These are phyloP conservation scores for Dothiorella sarmentorum DNA, from an alignment of 2,329 filamentous ascomycete genomes.

Conservation along the genomic window DNA sequence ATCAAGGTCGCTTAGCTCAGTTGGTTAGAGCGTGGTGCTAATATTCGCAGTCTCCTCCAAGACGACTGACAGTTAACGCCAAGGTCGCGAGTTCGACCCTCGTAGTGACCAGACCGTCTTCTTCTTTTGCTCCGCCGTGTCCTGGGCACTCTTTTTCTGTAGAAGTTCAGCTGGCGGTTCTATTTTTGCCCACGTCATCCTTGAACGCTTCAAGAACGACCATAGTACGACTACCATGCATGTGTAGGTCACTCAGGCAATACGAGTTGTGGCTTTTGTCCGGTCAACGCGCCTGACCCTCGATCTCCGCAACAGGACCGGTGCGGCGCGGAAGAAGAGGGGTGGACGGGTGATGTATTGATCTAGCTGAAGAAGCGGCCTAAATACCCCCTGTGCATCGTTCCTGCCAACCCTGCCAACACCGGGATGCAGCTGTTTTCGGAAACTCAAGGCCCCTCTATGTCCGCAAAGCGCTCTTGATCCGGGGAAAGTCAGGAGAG, in stretches of 20 bases:
- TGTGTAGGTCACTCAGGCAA: background rate
- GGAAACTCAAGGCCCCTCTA: too few relatives aligned
- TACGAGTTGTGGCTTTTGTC: background rate
- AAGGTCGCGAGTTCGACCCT: slow-evolving; percentile 23
- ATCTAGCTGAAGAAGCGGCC: too few relatives aligned
- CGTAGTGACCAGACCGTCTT: slow-evolving; percentile 19
- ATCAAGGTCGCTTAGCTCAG: slow-evolving; percentile 21
- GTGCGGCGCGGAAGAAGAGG: too few relatives aligned
- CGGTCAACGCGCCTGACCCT: background rate
- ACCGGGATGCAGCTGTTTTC: too few relatives aligned
- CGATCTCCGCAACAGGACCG: background rate
- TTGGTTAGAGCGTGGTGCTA: slow-evolving; percentile 24
- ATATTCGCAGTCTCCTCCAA: slow-evolving; percentile 6
- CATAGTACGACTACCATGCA: too few relatives aligned
- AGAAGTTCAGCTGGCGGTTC: background rate
- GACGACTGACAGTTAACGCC: slow-evolving; percentile 14
- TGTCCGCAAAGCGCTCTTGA: too few relatives aligned
- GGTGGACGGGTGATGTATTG: too few relatives aligned
- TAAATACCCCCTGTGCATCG: too few relatives aligned
- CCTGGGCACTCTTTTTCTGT: background rate
- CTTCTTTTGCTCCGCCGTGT: background rate
- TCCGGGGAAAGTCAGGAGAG: too few relatives aligned
- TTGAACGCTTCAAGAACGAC: background rate
- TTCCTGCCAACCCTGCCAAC: too few relatives aligned
- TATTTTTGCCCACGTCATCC: background rate